A percentile compares a stretch with the other conserved stretches of the same genome.
Conservation (phyloP, 208 protist species). For the Trypanosomatidae sp. region DNA sequence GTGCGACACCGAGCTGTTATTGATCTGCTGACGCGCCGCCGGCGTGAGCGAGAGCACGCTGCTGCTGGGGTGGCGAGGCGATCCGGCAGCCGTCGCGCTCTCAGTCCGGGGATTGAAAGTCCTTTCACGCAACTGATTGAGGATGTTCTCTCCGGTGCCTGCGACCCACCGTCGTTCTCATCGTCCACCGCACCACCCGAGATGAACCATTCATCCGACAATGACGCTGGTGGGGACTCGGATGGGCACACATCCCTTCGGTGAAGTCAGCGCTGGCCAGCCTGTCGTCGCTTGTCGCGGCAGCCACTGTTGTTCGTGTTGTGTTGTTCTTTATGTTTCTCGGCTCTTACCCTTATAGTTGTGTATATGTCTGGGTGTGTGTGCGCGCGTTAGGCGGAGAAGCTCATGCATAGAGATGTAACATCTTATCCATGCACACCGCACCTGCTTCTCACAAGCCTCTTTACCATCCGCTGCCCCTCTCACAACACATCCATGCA, state of each 20-base stretch:
- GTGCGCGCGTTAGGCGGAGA: neutral
- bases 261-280: neutral
- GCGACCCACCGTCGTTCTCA: constrained; percentile 12
- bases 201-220: constrained; percentile 1
- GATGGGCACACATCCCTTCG: neutral
- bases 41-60: neutral
- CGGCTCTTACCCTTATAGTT: neutral
- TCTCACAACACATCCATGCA: neutral
- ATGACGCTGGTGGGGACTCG: neutral
- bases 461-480: neutral
- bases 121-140: constrained; percentile 34
- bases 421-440: too few relatives aligned
- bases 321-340: neutral
- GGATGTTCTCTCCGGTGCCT: constrained; percentile 34
- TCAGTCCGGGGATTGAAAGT: constrained; percentile 4
- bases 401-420: too few relatives aligned
- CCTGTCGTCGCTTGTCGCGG: too few relatives aligned
- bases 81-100: neutral
- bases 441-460: too few relatives aligned
- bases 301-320: neutral
- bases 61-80: neutral
- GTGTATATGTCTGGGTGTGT: neutral
- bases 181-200: neutral
- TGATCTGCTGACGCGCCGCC: constrained; percentile 40
- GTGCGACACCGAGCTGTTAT: constrained; percentile 53